Evolutionary conservation across 345 rosid genomes (phyloP).

Genomic region (Noccaea bulbosa): DNA sequence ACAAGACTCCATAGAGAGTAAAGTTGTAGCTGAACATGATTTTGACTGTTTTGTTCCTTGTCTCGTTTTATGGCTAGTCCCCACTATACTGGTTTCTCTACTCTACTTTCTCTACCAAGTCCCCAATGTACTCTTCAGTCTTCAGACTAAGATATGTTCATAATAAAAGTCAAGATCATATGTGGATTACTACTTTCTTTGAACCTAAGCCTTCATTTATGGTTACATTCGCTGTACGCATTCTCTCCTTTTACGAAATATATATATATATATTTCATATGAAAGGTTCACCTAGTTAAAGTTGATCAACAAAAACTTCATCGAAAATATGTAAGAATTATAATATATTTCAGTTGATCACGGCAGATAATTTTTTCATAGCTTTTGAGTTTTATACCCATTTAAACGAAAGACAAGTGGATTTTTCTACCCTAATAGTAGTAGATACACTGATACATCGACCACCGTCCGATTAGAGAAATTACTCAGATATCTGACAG

Average conservation of each 20-base stretch:
- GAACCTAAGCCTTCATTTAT: not conserved
- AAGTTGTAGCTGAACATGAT: constrained; percentile 1
- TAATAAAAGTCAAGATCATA: not conserved
- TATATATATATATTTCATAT: not conserved
- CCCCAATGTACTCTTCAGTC: not conserved
- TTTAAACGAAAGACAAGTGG: constrained; percentile 14
- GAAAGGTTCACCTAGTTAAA: not conserved
- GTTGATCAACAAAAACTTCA: not conserved
- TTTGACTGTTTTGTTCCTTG: not conserved
- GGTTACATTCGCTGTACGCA: not conserved
- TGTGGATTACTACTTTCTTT: constrained; percentile 3
- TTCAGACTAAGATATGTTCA: constrained; percentile 2
- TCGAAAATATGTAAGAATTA: not conserved
- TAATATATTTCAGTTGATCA: constrained; percentile 11
- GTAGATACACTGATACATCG: constrained; percentile 26
- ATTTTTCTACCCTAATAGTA: constrained; percentile 20
- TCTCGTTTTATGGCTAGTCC: constrained; percentile 17
- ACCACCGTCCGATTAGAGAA: constrained; percentile 35
- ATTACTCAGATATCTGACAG: constrained; percentile 29
- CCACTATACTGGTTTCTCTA: not conserved
- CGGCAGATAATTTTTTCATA: constrained; percentile 1
- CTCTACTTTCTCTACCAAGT: not conserved
- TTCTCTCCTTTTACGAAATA: not conserved
- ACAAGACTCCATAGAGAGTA: constrained; percentile 19
- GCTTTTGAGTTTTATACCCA: constrained; percentile 20